A percentile compares a stretch with the other conserved stretches of the same genome.
Evolutionary conservation across 768 basidiomycete genomes (phyloP).

Genomic region (Hysterangium stoloniferum): DNA sequence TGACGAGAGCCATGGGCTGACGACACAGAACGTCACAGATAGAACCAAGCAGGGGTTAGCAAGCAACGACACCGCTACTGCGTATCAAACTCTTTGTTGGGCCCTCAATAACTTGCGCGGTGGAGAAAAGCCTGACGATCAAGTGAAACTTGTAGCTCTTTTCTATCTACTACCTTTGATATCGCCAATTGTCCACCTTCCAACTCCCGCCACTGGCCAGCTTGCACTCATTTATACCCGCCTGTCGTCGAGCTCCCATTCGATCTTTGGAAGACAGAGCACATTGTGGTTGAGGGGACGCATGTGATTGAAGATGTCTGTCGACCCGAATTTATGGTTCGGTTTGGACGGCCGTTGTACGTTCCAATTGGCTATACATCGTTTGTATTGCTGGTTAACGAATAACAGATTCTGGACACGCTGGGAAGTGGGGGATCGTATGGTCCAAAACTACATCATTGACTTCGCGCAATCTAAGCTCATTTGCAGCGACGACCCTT

Average conservation of each 20-base stretch:
- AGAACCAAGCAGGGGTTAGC: background rate
- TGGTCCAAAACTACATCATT: background rate
- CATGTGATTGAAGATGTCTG: background rate
- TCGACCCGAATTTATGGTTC: conserved; percentile 9
- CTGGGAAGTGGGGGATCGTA: background rate
- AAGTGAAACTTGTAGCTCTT: background rate
- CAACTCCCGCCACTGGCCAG: background rate
- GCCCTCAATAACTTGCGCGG: background rate
- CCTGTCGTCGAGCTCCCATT: conserved; percentile 16
- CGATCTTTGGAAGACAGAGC: conserved; percentile 11
- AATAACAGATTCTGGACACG: conserved; percentile 6
- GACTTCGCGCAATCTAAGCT: background rate
- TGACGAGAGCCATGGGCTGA: conserved; percentile 14
- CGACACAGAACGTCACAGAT: too few species aligned
- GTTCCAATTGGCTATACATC: background rate
- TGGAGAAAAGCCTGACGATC: too few species aligned
- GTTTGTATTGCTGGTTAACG: background rate
- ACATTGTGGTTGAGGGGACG: background rate
- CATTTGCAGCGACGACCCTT: background rate
- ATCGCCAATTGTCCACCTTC: conserved; percentile 4
- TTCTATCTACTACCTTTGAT: conserved; percentile 13
- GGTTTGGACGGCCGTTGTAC: conserved; percentile 16
- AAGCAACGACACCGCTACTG: background rate
- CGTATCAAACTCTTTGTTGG: background rate
- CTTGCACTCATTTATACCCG: conserved; percentile 10